Percentiles rank a stretch among this genome's conserved stretches.
Evolutionary conservation across 768 basidiomycete genomes (phyloP).

Genomic region (Scleroderma bovista): DNA sequence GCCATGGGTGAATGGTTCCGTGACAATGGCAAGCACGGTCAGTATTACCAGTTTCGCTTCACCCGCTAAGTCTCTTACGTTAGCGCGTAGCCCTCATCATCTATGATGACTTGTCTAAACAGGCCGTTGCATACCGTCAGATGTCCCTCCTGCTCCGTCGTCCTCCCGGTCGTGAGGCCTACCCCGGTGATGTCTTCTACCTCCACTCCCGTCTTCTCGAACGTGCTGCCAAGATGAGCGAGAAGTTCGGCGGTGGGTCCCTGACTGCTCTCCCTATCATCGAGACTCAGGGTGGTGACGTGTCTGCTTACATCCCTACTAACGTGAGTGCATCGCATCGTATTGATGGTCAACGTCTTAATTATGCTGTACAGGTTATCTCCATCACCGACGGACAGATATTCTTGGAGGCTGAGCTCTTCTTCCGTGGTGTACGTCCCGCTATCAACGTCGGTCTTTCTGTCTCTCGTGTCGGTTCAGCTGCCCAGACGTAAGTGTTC

Average conservation of each 20-base stretch:
- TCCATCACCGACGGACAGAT: conserved; percentile 99
- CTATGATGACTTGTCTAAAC: conserved; percentile 99
- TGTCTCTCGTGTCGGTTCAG: conserved; percentile 99
- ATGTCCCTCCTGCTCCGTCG: conserved; percentile 99
- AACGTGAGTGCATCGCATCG: conserved; percentile 48
- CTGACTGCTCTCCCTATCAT: conserved; percentile 99
- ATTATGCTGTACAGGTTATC: conserved; percentile 65
- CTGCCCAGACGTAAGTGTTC: conserved; percentile 89
- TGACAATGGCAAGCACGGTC: conserved; percentile 99
- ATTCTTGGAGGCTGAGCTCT: conserved; percentile 99
- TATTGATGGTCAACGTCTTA: background rate
- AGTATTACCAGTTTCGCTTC: conserved; percentile 16
- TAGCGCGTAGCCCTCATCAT: conserved; percentile 76
- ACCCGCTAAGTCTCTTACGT: conserved; percentile 9
- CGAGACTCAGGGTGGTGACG: conserved; percentile 99
- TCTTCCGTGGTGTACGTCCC: conserved; percentile 99
- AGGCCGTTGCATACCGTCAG: conserved; percentile 99
- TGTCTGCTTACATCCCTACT: conserved; percentile 97
- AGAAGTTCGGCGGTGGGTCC: conserved; percentile 97
- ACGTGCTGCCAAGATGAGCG: conserved; percentile 99
- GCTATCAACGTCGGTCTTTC: conserved; percentile 99
- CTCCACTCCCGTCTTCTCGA: conserved; percentile 99
- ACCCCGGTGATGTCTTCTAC: conserved; percentile 99
- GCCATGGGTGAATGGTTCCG: conserved; percentile 99
- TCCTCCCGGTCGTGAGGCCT: conserved; percentile 99